Conservation (phyloP, 2,329 filamentous ascomycete species). For the Trichoderma atrobrunneum region DNA sequence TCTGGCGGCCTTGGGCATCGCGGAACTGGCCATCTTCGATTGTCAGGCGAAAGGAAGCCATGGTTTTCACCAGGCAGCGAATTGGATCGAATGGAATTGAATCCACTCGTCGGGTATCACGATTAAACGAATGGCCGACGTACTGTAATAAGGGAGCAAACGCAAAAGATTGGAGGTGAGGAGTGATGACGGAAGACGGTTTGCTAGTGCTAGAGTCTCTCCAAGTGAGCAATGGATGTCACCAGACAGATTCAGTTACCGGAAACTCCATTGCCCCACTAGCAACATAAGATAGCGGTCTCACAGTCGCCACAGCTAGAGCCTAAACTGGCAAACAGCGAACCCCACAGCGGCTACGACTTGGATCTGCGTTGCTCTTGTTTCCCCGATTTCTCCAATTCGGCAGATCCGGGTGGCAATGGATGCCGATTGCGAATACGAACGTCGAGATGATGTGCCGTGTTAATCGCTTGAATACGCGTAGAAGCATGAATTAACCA, state of each 20-base stretch:
- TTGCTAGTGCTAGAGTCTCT: neutral
- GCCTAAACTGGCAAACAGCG: neutral
- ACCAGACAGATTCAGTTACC: neutral
- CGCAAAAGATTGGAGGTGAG: neutral
- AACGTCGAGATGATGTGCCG: neutral
- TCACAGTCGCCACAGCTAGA: neutral
- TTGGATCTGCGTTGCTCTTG: neutral
- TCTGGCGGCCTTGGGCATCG: constrained; percentile 76
- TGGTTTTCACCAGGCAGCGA: constrained; percentile 36
- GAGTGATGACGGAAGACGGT: neutral
- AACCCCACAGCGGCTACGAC: neutral
- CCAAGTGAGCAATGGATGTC: neutral
- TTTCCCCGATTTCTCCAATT: neutral
- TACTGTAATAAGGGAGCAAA: neutral
- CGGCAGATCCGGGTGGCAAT: constrained; percentile 6
- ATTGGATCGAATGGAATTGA: neutral
- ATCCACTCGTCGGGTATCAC: neutral
- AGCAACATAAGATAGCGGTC: constrained; percentile 3
- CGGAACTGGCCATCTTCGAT: constrained; percentile 86
- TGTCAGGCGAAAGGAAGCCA: constrained; percentile 72
- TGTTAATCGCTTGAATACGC: neutral
- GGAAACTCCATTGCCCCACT: neutral
- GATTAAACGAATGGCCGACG: neutral
- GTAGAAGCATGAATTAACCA: neutral
- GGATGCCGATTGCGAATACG: constrained; percentile 7